Evolutionary conservation across 257 asterid genomes (phyloP), one percentile per base, ranked within the genome.

Genomic region (Solanum peruvianum): DNA sequence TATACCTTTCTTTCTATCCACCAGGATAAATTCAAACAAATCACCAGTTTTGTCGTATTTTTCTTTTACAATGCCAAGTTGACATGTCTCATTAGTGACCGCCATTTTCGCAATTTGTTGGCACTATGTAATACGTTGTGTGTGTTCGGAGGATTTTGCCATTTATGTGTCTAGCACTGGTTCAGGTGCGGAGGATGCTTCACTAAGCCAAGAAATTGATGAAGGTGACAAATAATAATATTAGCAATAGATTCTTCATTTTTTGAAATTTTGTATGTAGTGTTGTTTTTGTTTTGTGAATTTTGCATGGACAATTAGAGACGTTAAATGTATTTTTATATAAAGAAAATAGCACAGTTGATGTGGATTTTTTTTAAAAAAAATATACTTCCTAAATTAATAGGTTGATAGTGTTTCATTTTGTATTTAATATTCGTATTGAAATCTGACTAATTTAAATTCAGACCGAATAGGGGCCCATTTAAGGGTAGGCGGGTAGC

Each of bases 401-500:
- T 33, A 33, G 13, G 6, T 70, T 70, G 15, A 7, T 0, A 6
- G 75, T 70, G 7, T 71, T 33, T 71, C 9, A 33, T n/a, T 14
- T n/a, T 33, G 2, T 69, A 5, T 49, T 15, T 0, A 21, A 49
- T 49, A 49, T 49, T 0, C 9, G 0, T 15, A 49, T 49, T 15
- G 9, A 49, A 49, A 0, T 49, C 3, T 49, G 1, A 49, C 9
- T 15, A 15, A 49, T 49, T 49, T 2, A 15, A 0, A 49, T 49
- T 15, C 60, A 49, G 0, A 0, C 0, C 60, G 20, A 49, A 49
- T 49, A 49, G 21, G 9, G 9, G 1, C 3, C 3, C 3, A 15
- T 49, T 49, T 49, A 3, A 9, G 7, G 7, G 39, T 37, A 37
- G 7, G 7, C 39, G 0, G 21, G 9, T 49, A 49, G 21, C 9